Conservation (phyloP, 2,329 filamentous ascomycete genomes). For the Arthrinium phaeospermum region DNA sequence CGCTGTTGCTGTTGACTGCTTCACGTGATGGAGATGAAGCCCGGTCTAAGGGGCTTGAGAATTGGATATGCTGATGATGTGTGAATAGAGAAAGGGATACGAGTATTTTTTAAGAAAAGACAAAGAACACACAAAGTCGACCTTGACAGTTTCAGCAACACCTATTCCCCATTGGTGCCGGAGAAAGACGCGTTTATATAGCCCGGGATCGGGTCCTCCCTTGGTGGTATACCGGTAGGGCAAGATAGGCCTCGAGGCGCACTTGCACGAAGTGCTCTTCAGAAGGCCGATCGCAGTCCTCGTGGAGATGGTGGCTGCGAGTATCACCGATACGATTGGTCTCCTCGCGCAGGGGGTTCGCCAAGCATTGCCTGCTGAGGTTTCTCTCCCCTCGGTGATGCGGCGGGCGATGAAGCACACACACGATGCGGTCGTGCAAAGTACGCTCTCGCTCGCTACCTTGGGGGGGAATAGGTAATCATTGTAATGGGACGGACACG, state of each 20-base stretch:
- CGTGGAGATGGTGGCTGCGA: background rate
- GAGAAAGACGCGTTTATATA: background rate
- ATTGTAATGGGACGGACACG: background rate
- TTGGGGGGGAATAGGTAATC: background rate
- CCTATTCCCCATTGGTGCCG: background rate
- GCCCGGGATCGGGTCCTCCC: background rate
- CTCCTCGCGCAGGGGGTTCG: background rate
- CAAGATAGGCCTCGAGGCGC: slow-evolving; percentile 1
- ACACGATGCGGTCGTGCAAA: slow-evolving; percentile 14
- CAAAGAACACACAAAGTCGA: background rate
- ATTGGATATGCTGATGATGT: background rate
- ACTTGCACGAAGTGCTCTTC: background rate
- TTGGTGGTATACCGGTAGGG: background rate
- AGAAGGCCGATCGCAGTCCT: slow-evolving; percentile 13
- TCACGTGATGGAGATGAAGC: background rate
- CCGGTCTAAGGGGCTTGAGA: background rate
- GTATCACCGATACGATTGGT: background rate
- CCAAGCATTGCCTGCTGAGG: slow-evolving; percentile 14
- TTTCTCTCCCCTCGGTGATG: background rate
- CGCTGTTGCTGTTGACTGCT: background rate
- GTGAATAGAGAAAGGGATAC: background rate
- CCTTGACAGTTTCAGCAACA: background rate
- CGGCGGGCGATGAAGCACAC: background rate
- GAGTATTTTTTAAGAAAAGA: background rate
- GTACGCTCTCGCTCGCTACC: slow-evolving; percentile 1